phyloP scores from a whole-genome alignment of 495 filamentous ascomycete genomes.

The Neurospora discreta region DNA sequence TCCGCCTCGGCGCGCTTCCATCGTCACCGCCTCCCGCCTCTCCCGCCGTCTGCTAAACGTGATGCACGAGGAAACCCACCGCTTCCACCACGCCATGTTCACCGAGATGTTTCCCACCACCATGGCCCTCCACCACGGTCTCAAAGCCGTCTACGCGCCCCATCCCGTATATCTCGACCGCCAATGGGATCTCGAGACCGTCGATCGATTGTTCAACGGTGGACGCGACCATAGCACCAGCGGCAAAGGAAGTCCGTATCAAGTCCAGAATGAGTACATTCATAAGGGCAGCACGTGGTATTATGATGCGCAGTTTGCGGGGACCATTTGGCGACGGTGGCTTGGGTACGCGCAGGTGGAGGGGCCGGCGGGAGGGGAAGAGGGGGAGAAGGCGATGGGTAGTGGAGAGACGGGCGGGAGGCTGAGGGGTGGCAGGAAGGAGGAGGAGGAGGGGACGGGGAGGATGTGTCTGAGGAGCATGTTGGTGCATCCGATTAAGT shows the following conservation, averaged over 20 bases:
- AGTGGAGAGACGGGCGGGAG: conserved; percentile 34
- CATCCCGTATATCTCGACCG: conserved; percentile 88
- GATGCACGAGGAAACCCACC: conserved; percentile 82
- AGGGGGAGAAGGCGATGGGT: conserved; percentile 59
- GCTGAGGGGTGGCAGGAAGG: conserved; percentile 56
- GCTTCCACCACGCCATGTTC: conserved; percentile 77
- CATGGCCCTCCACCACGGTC: conserved; percentile 77
- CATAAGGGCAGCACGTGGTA: conserved; percentile 88
- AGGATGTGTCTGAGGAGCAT: conserved; percentile 84
- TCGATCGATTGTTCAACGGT: conserved; percentile 76
- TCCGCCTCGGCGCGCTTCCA: conserved; percentile 71
- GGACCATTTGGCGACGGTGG: conserved; percentile 80
- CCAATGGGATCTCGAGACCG: conserved; percentile 57
- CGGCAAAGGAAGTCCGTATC: conserved; percentile 61
- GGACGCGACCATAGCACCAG: conserved; percentile 63
- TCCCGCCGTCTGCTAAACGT: conserved; percentile 66
- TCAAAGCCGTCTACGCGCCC: conserved; percentile 90
- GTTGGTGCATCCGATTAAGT: conserved; percentile 89
- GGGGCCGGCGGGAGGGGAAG: conserved; percentile 7
- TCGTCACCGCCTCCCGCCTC: conserved; percentile 73
- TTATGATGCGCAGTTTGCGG: conserved; percentile 79
- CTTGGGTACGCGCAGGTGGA: conserved; percentile 62
- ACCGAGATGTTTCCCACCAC: conserved; percentile 89
- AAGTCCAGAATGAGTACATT: conserved; percentile 76
- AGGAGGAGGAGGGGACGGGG: conserved; percentile 51